A percentile compares a stretch with the other conserved stretches of the same genome.
phyloP scores from a whole-genome alignment of 208 protist species.

The Crithidia brevicula region DNA sequence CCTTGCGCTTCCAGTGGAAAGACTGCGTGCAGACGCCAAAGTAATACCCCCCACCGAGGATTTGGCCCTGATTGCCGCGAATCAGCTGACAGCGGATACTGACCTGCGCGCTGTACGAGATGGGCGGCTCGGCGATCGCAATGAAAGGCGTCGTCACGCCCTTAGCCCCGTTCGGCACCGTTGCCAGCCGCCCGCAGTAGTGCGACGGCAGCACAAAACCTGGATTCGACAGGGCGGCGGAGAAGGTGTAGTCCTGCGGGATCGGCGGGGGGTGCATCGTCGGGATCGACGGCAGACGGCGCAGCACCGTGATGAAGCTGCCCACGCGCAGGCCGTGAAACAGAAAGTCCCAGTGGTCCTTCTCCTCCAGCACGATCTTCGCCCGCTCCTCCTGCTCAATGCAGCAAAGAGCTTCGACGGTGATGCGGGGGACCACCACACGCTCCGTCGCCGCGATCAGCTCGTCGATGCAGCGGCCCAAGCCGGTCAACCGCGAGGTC shows the following conservation, averaged over 20 bases:
- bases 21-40: constrained; percentile 76
- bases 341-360: constrained; percentile 81
- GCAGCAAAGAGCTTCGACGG: constrained; percentile 65
- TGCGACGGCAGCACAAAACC: constrained; percentile 66
- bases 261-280: constrained; percentile 40
- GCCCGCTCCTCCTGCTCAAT: constrained; percentile 65
- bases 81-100: constrained; percentile 86
- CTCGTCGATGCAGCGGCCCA: constrained; percentile 69
- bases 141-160: constrained; percentile 83
- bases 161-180: constrained; percentile 67
- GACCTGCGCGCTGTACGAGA: constrained; percentile 55
- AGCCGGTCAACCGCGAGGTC: constrained; percentile 50
- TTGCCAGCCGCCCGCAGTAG: constrained; percentile 79
- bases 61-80: constrained; percentile 83
- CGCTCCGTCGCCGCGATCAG: constrained; percentile 63
- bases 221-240: constrained; percentile 71
- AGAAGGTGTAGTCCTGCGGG: constrained; percentile 75
- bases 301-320: constrained; percentile 65
- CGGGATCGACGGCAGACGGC: constrained; percentile 32
- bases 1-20: constrained; percentile 75
- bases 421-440: constrained; percentile 74
- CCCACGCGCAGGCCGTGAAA: constrained; percentile 73
- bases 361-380: constrained; percentile 74
- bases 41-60: constrained; percentile 92
- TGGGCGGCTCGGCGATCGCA: constrained; percentile 82